A percentile compares a stretch with the other conserved stretches of the same genome.
Evolutionary conservation across 2,329 filamentous ascomycete genomes (phyloP).

Genomic region (Endothia cerciana): DNA sequence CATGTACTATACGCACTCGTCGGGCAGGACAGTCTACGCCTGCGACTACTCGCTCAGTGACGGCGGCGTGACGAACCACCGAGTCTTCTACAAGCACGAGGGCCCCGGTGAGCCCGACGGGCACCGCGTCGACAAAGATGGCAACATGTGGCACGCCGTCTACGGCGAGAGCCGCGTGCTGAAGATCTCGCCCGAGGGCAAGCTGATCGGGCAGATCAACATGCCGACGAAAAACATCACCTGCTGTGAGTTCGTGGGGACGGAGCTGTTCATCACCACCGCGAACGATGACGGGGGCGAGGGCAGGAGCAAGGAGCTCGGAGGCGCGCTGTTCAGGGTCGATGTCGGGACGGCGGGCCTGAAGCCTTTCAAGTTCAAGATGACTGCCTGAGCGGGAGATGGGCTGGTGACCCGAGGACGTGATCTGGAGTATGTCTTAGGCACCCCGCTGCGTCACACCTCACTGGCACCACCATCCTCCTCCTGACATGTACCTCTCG

Average conservation of each 20-base stretch:
- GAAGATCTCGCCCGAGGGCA: conserved; percentile 70
- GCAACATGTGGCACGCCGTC: conserved; percentile 88
- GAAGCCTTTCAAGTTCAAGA: conserved; percentile 66
- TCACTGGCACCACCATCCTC: neutral
- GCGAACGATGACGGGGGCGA: conserved; percentile 69
- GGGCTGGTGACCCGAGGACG: neutral
- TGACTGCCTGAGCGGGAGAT: conserved; percentile 35
- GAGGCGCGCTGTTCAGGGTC: conserved; percentile 75
- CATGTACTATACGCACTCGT: conserved; percentile 84
- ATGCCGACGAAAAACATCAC: conserved; percentile 81
- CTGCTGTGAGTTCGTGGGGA: conserved; percentile 79
- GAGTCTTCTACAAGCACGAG: conserved; percentile 73
- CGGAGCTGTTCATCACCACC: conserved; percentile 77
- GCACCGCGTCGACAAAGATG: conserved; percentile 80
- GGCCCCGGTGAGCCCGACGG: conserved; percentile 76
- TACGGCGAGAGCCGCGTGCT: conserved; percentile 79
- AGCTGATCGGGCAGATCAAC: conserved; percentile 73
- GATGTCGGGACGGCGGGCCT: conserved; percentile 74
- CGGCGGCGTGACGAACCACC: conserved; percentile 68
- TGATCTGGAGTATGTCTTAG: neutral
- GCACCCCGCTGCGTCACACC: neutral
- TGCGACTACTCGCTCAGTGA: conserved; percentile 73
- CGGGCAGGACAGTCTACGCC: conserved; percentile 69
- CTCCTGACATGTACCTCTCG: neutral
- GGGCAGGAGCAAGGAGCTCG: conserved; percentile 64